Percentiles rank a stretch among this genome's conserved stretches.
These are phyloP conservation scores for Clathrospora elynae DNA, from an alignment of 2,329 filamentous ascomycete genomes.

Conservation along the genomic window DNA sequence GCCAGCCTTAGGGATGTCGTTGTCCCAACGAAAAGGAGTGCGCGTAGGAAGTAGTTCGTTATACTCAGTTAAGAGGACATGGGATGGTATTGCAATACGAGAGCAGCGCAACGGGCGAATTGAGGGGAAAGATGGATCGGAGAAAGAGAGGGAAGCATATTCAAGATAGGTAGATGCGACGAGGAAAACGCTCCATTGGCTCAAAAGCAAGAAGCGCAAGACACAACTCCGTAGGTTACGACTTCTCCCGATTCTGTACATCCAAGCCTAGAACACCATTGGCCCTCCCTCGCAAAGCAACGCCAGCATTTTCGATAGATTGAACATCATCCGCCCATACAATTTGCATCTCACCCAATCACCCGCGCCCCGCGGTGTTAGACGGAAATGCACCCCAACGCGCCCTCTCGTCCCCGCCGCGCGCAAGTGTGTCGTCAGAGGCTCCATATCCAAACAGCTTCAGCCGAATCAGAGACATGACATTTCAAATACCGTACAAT, in stretches of 20 bases:
- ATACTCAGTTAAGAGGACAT: slow-evolving; percentile 12
- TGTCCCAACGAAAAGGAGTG: not conserved
- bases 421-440: slow-evolving; percentile 16
- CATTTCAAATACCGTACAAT: slow-evolving; percentile 18
- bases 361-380: slow-evolving; percentile 21
- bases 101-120: not conserved
- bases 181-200: too few species aligned
- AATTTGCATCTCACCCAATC: slow-evolving; percentile 13
- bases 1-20: not conserved
- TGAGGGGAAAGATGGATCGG: not conserved
- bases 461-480: slow-evolving; percentile 22
- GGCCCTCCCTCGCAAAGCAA: too few species aligned
- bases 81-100: not conserved
- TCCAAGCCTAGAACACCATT: too few species aligned
- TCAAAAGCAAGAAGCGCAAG: too few species aligned
- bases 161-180: not conserved
- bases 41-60: not conserved
- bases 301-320: too few species aligned
- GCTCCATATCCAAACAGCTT: too few species aligned
- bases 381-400: slow-evolving; percentile 23
- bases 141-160: not conserved
- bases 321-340: too few species aligned
- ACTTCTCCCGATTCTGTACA: too few species aligned
- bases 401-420: not conserved
- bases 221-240: too few species aligned